These are phyloP conservation scores for Saccharomycopsis sp. DNA, from an alignment of 805 yeast genomes.

Conservation along the genomic window DNA sequence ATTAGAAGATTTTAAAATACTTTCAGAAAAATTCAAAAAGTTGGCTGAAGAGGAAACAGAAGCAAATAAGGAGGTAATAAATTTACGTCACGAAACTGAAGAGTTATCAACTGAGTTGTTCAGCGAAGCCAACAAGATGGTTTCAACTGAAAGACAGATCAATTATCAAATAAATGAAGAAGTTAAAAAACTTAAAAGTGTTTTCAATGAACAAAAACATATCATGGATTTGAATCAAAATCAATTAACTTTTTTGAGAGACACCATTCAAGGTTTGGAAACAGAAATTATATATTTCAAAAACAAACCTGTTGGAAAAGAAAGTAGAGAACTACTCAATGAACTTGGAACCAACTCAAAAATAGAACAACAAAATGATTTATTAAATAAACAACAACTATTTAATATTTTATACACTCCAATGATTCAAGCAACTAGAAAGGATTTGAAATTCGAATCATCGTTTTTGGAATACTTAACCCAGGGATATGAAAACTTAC, in stretches of 20 bases:
- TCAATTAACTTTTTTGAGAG: constrained; percentile 58
- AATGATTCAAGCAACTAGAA: constrained; percentile 29
- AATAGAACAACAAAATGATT: background rate
- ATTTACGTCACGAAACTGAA: constrained; percentile 62
- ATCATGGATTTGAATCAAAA: constrained; percentile 52
- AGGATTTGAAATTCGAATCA: constrained; percentile 25
- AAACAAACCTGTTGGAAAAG: background rate
- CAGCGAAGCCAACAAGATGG: constrained; percentile 81
- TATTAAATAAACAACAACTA: background rate
- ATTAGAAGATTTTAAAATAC: constrained; percentile 7
- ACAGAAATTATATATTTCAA: constrained; percentile 17
- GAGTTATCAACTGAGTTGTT: constrained; percentile 68
- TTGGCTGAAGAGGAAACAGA: constrained; percentile 16
- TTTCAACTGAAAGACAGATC: constrained; percentile 61
- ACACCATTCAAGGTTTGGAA: constrained; percentile 44
- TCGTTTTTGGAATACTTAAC: no score
- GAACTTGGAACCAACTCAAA: background rate
- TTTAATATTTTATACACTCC: constrained; percentile 28
- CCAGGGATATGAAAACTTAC: constrained; percentile 20
- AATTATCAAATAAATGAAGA: constrained; percentile 47
- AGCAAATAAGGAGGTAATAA: constrained; percentile 34
- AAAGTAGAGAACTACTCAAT: background rate
- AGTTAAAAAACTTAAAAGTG: constrained; percentile 40
- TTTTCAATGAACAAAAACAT: constrained; percentile 56
- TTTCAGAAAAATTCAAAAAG: constrained; percentile 10